phyloP scores from a whole-genome alignment of 371 early-diverging fungal species.

The Mucor lusitanicus region DNA sequence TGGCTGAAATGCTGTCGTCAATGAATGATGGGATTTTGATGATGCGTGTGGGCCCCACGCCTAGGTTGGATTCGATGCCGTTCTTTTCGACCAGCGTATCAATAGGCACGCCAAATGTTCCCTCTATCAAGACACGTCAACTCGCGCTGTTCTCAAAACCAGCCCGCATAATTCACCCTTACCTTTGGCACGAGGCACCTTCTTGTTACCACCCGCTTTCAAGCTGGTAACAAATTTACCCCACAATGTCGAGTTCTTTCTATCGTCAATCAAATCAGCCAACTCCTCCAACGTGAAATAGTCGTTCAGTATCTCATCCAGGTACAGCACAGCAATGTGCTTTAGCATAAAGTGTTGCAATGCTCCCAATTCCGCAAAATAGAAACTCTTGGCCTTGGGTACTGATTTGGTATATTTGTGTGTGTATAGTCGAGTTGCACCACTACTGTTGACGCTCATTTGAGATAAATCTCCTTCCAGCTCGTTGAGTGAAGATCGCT shows the following conservation, averaged over 20 bases:
- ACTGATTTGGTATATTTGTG: constrained; percentile 34
- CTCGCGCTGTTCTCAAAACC: not conserved
- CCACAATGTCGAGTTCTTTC: constrained; percentile 71
- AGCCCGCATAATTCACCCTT: not conserved
- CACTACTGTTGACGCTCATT: not conserved
- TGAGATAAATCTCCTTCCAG: constrained; percentile 11
- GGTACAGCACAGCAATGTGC: constrained; percentile 78
- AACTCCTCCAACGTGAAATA: constrained; percentile 71
- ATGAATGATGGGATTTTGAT: constrained; percentile 82
- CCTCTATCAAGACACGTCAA: constrained; percentile 35
- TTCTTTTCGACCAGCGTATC: constrained; percentile 83
- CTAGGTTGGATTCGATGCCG: constrained; percentile 83
- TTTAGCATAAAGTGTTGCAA: constrained; percentile 84
- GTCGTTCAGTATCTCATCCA: constrained; percentile 73
- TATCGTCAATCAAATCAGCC: constrained; percentile 71
- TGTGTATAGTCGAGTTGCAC: constrained; percentile 8
- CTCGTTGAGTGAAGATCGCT: constrained; percentile 10
- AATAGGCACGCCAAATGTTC: constrained; percentile 91
- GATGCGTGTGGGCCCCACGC: constrained; percentile 74
- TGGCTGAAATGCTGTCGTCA: constrained; percentile 75
- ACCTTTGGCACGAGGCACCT: constrained; percentile 66
- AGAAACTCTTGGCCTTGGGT: constrained; percentile 54
- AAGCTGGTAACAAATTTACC: constrained; percentile 70
- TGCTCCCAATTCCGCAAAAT: constrained; percentile 80
- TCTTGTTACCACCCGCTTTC: constrained; percentile 59